Conservation (phyloP, 129 eudicot genomes). For the Calendula officinalis region DNA sequence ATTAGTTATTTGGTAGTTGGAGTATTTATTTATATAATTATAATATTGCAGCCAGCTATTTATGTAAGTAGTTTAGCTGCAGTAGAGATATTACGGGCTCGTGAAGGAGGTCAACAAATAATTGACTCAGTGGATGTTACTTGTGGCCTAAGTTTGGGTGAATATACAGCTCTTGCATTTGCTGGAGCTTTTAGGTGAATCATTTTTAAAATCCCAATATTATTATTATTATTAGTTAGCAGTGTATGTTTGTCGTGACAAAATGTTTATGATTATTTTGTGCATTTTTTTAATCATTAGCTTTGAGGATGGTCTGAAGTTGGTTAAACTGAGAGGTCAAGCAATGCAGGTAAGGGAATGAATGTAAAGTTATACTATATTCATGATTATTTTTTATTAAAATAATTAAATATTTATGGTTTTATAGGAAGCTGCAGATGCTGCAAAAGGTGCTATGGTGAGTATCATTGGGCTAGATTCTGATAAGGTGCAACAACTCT, state of each 20-base stretch:
- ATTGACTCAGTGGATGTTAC: slow-evolving; percentile 96
- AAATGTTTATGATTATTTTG: background rate
- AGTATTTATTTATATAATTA: background rate
- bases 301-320: slow-evolving; percentile 97
- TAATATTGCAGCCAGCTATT: slow-evolving; percentile 77
- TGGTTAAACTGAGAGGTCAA: slow-evolving; percentile 94
- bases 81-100: slow-evolving; percentile 83
- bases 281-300: slow-evolving; percentile 32
- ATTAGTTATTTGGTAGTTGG: background rate
- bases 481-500: slow-evolving; percentile 75
- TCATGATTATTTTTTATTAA: background rate
- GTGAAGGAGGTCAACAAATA: slow-evolving; percentile 92
- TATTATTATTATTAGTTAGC: background rate
- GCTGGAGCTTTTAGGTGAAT: slow-evolving; percentile 89
- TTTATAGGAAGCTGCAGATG: slow-evolving; percentile 87
- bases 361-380: background rate
- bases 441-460: slow-evolving; percentile 95
- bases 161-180: slow-evolving; percentile 97
- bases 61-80: slow-evolving; percentile 97
- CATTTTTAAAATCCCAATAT: background rate
- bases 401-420: background rate
- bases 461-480: slow-evolving; percentile 94
- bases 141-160: slow-evolving; percentile 97
- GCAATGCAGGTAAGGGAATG: slow-evolving; percentile 79
- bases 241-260: background rate